Evolutionary conservation across 2,329 filamentous ascomycete species (phyloP).

Genomic region (Fusarium sp.): DNA sequence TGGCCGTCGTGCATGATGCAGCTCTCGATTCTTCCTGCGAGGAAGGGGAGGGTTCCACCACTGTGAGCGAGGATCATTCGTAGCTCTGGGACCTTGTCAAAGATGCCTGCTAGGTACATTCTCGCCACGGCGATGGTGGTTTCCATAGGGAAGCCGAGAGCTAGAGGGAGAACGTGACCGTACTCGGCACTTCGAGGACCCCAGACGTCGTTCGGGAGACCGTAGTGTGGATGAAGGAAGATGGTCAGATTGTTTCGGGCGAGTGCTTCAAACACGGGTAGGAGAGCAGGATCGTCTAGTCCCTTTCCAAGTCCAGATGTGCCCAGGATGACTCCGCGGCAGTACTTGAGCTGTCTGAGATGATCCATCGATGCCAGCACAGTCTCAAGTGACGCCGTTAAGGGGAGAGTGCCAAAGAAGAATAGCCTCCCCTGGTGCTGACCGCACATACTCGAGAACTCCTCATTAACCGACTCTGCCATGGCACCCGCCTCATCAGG

Average conservation of each 20-base stretch:
- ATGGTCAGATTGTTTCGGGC: conserved; percentile 70
- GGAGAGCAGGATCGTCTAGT: conserved; percentile 76
- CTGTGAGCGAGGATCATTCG: conserved; percentile 84
- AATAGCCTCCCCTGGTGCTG: conserved; percentile 72
- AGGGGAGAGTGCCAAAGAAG: conserved; percentile 82
- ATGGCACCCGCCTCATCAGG: conserved; percentile 66
- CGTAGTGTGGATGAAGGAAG: conserved; percentile 93
- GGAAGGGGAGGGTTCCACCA: conserved; percentile 85
- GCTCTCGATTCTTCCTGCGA: conserved; percentile 87
- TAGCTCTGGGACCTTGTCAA: conserved; percentile 74
- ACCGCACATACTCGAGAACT: conserved; percentile 76
- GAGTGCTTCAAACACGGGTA: conserved; percentile 75
- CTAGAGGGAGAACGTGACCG: conserved; percentile 85
- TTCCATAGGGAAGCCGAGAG: conserved; percentile 88
- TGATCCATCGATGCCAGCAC: conserved; percentile 71
- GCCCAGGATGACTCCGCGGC: conserved; percentile 87
- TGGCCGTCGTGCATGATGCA: conserved; percentile 85
- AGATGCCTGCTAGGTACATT: conserved; percentile 87
- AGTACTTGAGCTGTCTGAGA: conserved; percentile 67
- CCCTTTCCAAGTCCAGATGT: conserved; percentile 82
- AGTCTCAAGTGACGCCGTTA: conserved; percentile 69
- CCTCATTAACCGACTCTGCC: conserved; percentile 75
- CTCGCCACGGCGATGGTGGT: conserved; percentile 88
- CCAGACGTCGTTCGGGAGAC: conserved; percentile 80
- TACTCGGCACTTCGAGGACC: conserved; percentile 74